Conservation (phyloP, 306 rosid species). For the Sesbania bispinosa region DNA sequence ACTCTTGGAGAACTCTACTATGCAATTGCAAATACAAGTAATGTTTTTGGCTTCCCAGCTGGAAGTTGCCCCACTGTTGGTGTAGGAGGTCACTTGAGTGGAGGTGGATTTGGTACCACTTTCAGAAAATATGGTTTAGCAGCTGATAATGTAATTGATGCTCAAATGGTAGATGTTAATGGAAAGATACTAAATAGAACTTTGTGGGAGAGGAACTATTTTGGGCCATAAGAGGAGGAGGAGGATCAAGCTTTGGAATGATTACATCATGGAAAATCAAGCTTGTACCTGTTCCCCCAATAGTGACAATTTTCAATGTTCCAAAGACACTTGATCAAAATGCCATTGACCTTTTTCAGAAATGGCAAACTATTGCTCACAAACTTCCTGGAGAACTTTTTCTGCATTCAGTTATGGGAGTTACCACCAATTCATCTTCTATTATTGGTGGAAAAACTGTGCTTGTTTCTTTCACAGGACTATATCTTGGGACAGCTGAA, state of each 20-base stretch:
- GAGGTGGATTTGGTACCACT: slow-evolving; percentile 45
- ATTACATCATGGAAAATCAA: slow-evolving; percentile 47
- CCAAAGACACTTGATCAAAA: slow-evolving; percentile 22
- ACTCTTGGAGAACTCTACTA: slow-evolving; percentile 19
- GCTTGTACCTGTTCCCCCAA: slow-evolving; percentile 36
- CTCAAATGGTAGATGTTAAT: slow-evolving; percentile 36
- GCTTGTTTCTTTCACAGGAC: slow-evolving; percentile 19
- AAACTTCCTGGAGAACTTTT: slow-evolving; percentile 27
- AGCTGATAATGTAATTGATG: slow-evolving; percentile 47
- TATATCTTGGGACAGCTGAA: slow-evolving; percentile 23
- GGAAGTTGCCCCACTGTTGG: slow-evolving; percentile 27
- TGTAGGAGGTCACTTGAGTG: slow-evolving; percentile 31
- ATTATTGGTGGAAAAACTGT: neutral
- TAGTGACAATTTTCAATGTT: slow-evolving; percentile 33
- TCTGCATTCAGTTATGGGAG: slow-evolving; percentile 16
- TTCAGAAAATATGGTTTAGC: slow-evolving; percentile 51
- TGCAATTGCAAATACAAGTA: neutral
- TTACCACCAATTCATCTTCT: slow-evolving; percentile 1
- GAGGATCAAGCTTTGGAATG: slow-evolving; percentile 59
- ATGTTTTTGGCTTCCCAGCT: slow-evolving; percentile 21
- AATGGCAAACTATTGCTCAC: slow-evolving; percentile 37
- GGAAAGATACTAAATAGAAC: slow-evolving; percentile 35
- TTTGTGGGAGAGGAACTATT: slow-evolving; percentile 51
- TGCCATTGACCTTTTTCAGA: slow-evolving; percentile 27
- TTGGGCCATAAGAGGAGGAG: slow-evolving; percentile 69